These are phyloP conservation scores for Chiua virens DNA, from an alignment of 768 basidiomycete genomes.

Conservation along the genomic window DNA sequence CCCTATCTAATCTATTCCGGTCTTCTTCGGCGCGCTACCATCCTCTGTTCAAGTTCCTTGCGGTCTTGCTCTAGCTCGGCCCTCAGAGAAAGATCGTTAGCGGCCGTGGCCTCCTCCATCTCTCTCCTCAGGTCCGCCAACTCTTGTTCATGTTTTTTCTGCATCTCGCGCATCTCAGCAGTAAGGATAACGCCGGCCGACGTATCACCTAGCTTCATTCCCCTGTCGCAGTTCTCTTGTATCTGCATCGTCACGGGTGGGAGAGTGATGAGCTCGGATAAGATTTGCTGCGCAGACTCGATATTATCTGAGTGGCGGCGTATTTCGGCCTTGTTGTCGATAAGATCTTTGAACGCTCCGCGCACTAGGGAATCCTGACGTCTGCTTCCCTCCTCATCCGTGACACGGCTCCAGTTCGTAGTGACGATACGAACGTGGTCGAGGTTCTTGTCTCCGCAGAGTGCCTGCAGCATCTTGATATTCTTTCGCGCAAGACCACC, in stretches of 20 bases:
- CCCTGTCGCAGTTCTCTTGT: slow-evolving; percentile 46
- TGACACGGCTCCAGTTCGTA: slow-evolving; percentile 45
- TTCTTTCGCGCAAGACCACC: slow-evolving; percentile 41
- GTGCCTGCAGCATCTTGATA: slow-evolving; percentile 43
- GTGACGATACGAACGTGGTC: slow-evolving; percentile 45
- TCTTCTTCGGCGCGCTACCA: too few relatives aligned
- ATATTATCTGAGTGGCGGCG: slow-evolving; percentile 37
- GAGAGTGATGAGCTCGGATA: slow-evolving; percentile 38
- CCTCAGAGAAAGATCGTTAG: too few relatives aligned
- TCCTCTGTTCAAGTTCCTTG: too few relatives aligned
- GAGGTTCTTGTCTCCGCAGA: slow-evolving; percentile 46
- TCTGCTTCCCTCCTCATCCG: slow-evolving; percentile 20
- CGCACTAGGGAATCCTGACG: slow-evolving; percentile 31
- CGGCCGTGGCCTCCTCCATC: too few relatives aligned
- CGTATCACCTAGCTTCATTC: slow-evolving; percentile 45
- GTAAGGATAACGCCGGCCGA: slow-evolving; percentile 43
- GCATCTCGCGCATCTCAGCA: slow-evolving; percentile 42
- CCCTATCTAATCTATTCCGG: too few relatives aligned
- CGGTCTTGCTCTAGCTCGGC: too few relatives aligned
- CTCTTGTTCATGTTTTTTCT: slow-evolving; percentile 30
- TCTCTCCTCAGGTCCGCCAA: too few relatives aligned
- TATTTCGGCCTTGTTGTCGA: slow-evolving; percentile 41
- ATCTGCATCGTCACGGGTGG: slow-evolving; percentile 40
- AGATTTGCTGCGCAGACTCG: slow-evolving; percentile 40
- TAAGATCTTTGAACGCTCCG: slow-evolving; percentile 42